Evolutionary conservation across 129 eudicot species (phyloP), one percentile per base, ranked within the genome.

Genomic region (Artemisia tridentata): DNA sequence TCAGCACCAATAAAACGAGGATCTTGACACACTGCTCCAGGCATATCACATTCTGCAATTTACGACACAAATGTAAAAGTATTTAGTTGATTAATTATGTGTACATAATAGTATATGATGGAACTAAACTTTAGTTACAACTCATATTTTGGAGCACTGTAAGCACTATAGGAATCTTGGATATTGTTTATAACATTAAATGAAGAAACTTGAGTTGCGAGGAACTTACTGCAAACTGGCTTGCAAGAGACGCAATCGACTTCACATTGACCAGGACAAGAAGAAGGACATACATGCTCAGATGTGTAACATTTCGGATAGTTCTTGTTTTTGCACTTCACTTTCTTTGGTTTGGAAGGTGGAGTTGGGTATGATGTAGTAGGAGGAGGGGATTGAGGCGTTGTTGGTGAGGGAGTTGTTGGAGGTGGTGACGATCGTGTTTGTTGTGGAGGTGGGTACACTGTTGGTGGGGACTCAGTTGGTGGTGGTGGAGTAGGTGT

Each of bases 1-100:
- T 89, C 90, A 1, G 86, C 90, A 50, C 92, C 96, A 5, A 86
- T 77, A 74, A 89, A 89, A 13, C 89, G 87, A 54, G 96, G 96
- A 56, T 88, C 96, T 83, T 88, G 91, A 67, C 96, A 86, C 43
- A 84, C 90, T 57, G 92, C 92, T 56, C 92, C 92, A 0, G 90
- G 90, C 81, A 71, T 80, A 60, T 86, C 90, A 60, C 96, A 89
- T 5, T 72, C 96, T 86, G 80, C 81, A 76, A 21, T 38, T 56
- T 27, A 14, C 21, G 46, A 67, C 11, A 65, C 6, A 43, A 31
- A 54, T 13, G 11, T 63, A 70, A 7, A 21, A n/a, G 11, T 50
- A 52, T 5, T 69, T 63, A 52, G 45, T 47, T 48, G 16, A 12
- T 50, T 25, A 7, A 21, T 12, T 66, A 18, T 51, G 23, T 14